phyloP scores from a whole-genome alignment of 1,284 basidiomycete species.

The Tilletia caries region DNA sequence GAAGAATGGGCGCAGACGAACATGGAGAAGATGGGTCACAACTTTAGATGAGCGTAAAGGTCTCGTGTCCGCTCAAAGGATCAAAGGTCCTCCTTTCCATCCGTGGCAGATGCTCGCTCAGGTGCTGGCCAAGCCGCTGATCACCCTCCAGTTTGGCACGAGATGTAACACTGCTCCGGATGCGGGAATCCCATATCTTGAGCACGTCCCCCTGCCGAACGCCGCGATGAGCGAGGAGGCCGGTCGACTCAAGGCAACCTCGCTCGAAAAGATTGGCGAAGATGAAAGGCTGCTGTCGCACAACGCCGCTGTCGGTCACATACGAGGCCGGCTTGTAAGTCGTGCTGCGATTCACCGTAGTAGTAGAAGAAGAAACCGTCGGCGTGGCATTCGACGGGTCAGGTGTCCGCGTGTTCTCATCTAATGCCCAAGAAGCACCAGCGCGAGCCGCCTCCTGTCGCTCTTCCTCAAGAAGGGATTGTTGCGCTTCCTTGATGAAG shows the following conservation, averaged over 20 bases:
- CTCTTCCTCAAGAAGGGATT: background rate
- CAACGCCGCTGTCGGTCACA: background rate
- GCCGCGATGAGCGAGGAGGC: constrained; percentile 4
- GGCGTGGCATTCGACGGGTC: background rate
- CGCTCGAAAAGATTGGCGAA: background rate
- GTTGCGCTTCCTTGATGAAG: background rate
- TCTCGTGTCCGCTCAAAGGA: background rate
- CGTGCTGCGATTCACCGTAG: background rate
- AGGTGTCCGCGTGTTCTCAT: background rate
- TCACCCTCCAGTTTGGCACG: background rate
- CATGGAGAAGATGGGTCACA: no score
- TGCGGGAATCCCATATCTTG: background rate
- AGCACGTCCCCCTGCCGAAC: background rate
- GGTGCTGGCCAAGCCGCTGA: background rate
- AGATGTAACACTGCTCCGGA: background rate
- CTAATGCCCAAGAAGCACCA: background rate
- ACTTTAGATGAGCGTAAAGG: no score
- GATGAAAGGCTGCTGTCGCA: background rate
- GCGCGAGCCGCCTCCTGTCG: background rate
- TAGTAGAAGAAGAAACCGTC: background rate
- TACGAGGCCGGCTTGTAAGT: background rate
- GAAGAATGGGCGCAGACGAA: no score
- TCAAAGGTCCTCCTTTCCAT: background rate
- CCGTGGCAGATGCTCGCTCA: background rate
- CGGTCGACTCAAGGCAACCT: no score